Conservation (phyloP, 2,329 filamentous ascomycete species). For the Apiospora saccharicola region DNA sequence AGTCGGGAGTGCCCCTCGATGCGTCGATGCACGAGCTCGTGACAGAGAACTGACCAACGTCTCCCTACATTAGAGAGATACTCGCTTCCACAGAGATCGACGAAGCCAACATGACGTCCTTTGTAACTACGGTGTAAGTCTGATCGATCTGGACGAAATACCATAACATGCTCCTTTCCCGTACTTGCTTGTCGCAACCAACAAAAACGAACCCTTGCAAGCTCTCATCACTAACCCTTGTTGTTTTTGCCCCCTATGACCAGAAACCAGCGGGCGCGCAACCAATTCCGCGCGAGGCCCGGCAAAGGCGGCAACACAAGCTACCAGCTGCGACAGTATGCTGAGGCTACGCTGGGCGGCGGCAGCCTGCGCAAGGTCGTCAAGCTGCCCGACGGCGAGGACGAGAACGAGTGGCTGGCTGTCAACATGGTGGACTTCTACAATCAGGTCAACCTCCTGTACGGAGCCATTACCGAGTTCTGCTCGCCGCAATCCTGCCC, state of each 20-base stretch:
- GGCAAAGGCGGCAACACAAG: slow-evolving; percentile 83
- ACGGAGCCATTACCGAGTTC: slow-evolving; percentile 98
- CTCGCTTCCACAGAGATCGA: no score
- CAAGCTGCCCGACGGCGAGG: slow-evolving; percentile 95
- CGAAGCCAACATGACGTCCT: slow-evolving; percentile 69
- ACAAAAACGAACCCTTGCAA: slow-evolving; percentile 29
- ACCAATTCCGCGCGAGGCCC: slow-evolving; percentile 89
- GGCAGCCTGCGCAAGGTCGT: slow-evolving; percentile 96
- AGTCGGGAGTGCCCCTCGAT: slow-evolving; percentile 5
- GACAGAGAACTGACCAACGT: background rate
- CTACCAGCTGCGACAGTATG: slow-evolving; percentile 97
- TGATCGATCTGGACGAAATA: background rate
- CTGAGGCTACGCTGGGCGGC: slow-evolving; percentile 93
- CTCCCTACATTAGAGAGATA: background rate
- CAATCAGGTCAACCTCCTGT: slow-evolving; percentile 99
- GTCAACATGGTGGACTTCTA: slow-evolving; percentile 99
- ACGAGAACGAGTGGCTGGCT: slow-evolving; percentile 97
- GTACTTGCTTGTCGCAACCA: slow-evolving; percentile 33
- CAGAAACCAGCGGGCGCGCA: slow-evolving; percentile 87
- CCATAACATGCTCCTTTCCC: background rate
- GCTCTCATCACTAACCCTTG: slow-evolving; percentile 35
- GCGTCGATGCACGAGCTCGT: background rate
- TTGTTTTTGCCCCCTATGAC: slow-evolving; percentile 28
- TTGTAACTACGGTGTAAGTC: slow-evolving; percentile 71
- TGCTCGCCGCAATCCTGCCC: slow-evolving; percentile 97